These are phyloP conservation scores for Blastobotrys chiropterorum DNA, from an alignment of 805 yeast genomes.

Conservation along the genomic window DNA sequence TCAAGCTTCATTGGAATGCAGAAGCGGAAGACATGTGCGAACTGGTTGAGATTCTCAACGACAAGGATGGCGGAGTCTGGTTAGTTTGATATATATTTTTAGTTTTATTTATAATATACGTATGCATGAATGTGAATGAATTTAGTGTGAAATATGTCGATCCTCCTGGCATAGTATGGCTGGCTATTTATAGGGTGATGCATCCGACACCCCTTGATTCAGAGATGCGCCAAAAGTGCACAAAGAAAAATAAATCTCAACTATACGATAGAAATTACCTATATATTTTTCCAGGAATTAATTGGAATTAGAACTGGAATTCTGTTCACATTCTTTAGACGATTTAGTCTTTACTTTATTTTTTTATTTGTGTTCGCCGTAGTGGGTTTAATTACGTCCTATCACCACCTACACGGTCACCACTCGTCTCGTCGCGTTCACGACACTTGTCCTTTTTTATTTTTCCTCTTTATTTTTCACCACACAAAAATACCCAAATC, in stretches of 20 bases:
- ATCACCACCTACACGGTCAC: neutral
- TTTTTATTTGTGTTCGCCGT: too few species aligned
- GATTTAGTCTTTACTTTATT: neutral
- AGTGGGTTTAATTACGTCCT: too few species aligned
- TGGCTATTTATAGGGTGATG: too few species aligned
- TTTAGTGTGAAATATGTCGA: too few species aligned
- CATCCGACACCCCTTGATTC: too few species aligned
- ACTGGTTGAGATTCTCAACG: conserved; percentile 63
- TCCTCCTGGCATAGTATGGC: neutral
- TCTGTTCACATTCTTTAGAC: too few species aligned
- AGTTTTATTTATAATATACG: neutral
- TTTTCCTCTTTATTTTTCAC: neutral
- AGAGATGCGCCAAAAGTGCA: too few species aligned
- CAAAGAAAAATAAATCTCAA: too few species aligned
- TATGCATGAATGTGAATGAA: neutral
- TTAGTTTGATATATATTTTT: neutral
- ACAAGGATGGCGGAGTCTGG: conserved; percentile 59
- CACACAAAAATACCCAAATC: neutral
- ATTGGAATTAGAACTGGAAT: too few species aligned
- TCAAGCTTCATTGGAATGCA: conserved; percentile 74
- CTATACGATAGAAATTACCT: too few species aligned
- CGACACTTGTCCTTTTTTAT: neutral
- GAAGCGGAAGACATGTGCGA: conserved; percentile 54
- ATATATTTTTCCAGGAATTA: too few species aligned
- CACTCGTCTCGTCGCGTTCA: neutral